Conservation (phyloP, 2,329 filamentous ascomycete species). For the Hypoxylon sp. region DNA sequence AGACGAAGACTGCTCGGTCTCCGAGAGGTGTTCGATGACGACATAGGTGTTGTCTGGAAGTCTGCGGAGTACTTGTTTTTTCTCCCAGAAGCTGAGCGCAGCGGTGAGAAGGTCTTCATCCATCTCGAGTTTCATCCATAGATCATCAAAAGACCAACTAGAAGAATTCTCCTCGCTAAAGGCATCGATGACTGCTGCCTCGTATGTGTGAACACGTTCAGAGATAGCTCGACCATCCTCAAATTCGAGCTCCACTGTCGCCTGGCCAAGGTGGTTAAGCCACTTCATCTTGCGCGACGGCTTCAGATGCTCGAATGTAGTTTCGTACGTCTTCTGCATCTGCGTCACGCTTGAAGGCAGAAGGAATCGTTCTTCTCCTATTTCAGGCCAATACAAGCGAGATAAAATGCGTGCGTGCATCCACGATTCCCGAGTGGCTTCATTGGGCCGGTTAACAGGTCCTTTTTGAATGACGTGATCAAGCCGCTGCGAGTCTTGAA, state of each 20-base stretch:
- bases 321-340: conserved; percentile 75
- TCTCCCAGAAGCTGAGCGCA: conserved; percentile 76
- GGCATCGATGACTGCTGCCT: conserved; percentile 86
- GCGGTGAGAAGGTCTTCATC: conserved; percentile 75
- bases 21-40: conserved; percentile 72
- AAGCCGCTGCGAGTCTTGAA: conserved; percentile 81
- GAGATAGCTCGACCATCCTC: conserved; percentile 79
- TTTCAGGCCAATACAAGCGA: conserved; percentile 89
- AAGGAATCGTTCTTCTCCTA: conserved; percentile 74
- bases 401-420: conserved; percentile 89
- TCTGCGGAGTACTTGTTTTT: conserved; percentile 71
- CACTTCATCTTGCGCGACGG: conserved; percentile 86
- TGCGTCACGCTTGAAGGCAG: conserved; percentile 66
- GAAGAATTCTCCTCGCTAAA: conserved; percentile 60
- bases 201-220: conserved; percentile 80
- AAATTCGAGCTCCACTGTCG: conserved; percentile 81
- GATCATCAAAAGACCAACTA: conserved; percentile 59
- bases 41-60: conserved; percentile 63
- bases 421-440: conserved; percentile 46
- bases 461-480: conserved; percentile 71
- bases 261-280: conserved; percentile 83
- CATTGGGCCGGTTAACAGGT: conserved; percentile 39
- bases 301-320: conserved; percentile 82
- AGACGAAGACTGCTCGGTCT: conserved; percentile 45
- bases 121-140: conserved; percentile 69